These are phyloP conservation scores for Eucalyptus sp. DNA, from an alignment of 345 rosid genomes.

Conservation along the genomic window DNA sequence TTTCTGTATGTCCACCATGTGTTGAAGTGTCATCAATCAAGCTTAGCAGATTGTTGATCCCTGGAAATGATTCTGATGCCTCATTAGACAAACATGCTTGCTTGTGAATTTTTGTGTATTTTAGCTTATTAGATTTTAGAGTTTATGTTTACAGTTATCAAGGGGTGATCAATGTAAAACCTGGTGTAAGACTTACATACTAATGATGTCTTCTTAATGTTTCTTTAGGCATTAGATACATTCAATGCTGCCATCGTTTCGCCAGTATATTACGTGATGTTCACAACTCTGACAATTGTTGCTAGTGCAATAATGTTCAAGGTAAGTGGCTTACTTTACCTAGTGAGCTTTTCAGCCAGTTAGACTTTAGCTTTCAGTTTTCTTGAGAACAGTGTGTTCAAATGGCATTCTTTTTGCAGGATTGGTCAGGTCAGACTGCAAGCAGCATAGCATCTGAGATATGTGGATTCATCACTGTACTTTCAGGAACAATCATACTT, in stretches of 20 bases:
- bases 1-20: background rate
- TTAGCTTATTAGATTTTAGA: background rate
- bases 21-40: background rate
- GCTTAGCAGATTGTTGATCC: background rate
- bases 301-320: constrained; percentile 89
- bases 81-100: background rate
- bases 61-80: background rate
- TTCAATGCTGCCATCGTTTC: constrained; percentile 83
- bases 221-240: constrained; percentile 63
- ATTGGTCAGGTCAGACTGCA: constrained; percentile 73
- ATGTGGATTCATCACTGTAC: constrained; percentile 86
- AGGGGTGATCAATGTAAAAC: background rate
- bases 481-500: constrained; percentile 75
- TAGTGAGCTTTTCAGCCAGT: background rate
- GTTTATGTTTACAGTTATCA: background rate
- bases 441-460: constrained; percentile 81
- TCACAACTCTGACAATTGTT: constrained; percentile 74
- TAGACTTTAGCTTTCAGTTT: background rate
- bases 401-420: constrained; percentile 24
- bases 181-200: background rate
- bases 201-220: background rate
- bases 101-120: background rate
- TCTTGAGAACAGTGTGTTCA: background rate
- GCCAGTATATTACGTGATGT: constrained; percentile 91
- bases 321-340: constrained; percentile 16